Base-by-base conservation (phyloP, 129 eudicot genomes). In the Arctium lappa region DNA sequence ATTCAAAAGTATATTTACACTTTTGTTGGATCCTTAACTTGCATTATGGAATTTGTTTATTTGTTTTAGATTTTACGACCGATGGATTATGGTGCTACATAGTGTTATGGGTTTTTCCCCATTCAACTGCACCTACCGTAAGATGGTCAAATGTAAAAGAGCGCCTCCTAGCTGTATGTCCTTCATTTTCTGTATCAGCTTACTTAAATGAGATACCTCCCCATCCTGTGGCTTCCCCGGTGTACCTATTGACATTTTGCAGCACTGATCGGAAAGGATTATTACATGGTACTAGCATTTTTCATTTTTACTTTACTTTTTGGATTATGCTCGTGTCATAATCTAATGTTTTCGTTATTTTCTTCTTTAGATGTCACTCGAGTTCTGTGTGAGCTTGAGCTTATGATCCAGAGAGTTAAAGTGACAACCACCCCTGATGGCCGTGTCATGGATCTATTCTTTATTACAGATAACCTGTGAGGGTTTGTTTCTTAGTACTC, bases 21-120 rank as follows among this genome's bases (percentile, higher is more conserved):
- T 13, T 73, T 63, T 46, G 15, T 36, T 74, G 73, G 80, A 63
- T 48, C 79, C n/a, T 50, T 63, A 44, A 66, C 18, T 44, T 79
- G 62, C 62, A 30, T 60, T 33, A 79, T 38, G 44, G 18, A 30
- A 74, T 69, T 42, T 77, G 44, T 38, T 2, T 82, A 69, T 71
- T 46, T 38, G 77, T 46, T 66, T 65, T 42, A 94, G 98, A 94
- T 89, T 86, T 92, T 69, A 90, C 98, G 11, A 94, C 98, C 1
- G 98, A 94, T 86, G 98, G 98, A 39, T 86, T 82, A 82, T 94
- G 98, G 98, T 94, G 98, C 86, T 94, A 87, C 86, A 66, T 92
- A 79, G 91, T 94, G 48, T 77, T 94, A 42, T 92, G 97, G 98
- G 97, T 90, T 60, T 86, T 88, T 44, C 97, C 97, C 37, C 94